Evolutionary conservation across 2,329 filamentous ascomycete species (phyloP), one percentile per base, ranked within the genome.

Genomic region (Hirsutella minnesotensis): DNA sequence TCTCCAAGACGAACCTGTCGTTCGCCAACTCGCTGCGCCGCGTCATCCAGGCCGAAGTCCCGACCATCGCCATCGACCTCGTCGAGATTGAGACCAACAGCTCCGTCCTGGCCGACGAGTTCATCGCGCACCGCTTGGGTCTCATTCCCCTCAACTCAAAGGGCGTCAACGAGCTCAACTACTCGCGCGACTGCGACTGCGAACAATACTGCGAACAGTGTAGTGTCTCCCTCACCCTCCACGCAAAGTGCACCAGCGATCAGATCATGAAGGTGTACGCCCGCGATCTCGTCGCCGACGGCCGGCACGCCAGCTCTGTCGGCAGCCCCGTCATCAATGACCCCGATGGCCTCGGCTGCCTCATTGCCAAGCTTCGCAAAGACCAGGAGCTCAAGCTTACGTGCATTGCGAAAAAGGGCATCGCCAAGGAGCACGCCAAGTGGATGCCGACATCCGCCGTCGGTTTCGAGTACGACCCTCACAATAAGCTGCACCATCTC

Each of bases 391-490:
- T 98, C 47, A 83, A 87, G 61, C 77, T 98, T 57, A 85, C 78
- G 47, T 96, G 90, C 59, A 84, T 95, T 51, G 92, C 90, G 40
- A 95, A 95, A 73, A 96, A 96, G 73, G 92, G 92, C 1, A 96
- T 96, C 50, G 89, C 90, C 31, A 98, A 98, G 71, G 92, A 98
- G 63, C 92, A 98, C 64, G 86, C 92, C 9, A 98, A 98, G 65
- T 98, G 92, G 92, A 85, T 87, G 56, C 89, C 92, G 2, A 90
- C 86, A 30, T 77, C 88, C 34, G 92, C 92, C 3, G 81, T 98
- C 34, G 89, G 87, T 20, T 98, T 98, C 60, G 92, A 98, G 64
- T 98, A 98, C 63, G 92, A 98, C 61, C 92, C 92, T 47, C 85
- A 94, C 63, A 98, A 98, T 68, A 95, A 94, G 67, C 70, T 98